Percentiles rank a stretch among this genome's conserved stretches.
These are phyloP conservation scores for Phlebiopsis gigantea DNA, from an alignment of 768 basidiomycete genomes.

Conservation along the genomic window DNA sequence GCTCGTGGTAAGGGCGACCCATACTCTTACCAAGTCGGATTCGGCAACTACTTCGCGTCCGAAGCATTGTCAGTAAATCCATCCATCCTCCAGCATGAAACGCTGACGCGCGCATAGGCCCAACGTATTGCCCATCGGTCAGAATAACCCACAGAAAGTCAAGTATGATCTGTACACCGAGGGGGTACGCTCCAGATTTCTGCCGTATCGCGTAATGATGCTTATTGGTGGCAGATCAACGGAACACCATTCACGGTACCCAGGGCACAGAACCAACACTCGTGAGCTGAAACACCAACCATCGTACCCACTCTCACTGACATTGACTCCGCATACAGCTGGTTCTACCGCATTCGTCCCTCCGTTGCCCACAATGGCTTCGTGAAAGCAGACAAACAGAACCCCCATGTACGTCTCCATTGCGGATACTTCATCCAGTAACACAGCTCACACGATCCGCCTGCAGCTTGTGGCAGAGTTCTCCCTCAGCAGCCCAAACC, in stretches of 20 bases:
- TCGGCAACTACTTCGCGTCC: conserved; percentile 24
- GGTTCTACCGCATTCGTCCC: conserved; percentile 64
- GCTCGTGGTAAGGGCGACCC: conserved; percentile 15
- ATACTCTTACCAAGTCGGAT: conserved; percentile 26
- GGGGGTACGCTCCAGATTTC: too few species aligned
- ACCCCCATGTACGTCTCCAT: conserved; percentile 44
- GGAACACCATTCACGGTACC: conserved; percentile 58
- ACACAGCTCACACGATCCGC: background rate
- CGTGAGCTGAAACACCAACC: conserved; percentile 16
- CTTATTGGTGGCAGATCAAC: conserved; percentile 38
- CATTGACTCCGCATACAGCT: conserved; percentile 29
- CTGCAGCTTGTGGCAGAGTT: conserved; percentile 58
- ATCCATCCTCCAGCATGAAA: background rate
- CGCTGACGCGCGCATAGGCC: conserved; percentile 31
- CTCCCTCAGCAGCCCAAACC: conserved; percentile 52
- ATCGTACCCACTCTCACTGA: background rate
- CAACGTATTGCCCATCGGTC: conserved; percentile 48
- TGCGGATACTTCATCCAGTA: background rate
- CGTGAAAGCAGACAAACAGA: conserved; percentile 41
- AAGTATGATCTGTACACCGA: conserved; percentile 63
- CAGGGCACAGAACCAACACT: conserved; percentile 44
- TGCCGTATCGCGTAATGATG: conserved; percentile 15
- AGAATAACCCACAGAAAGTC: conserved; percentile 58
- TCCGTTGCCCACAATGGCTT: conserved; percentile 66
- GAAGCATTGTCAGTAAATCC: conserved; percentile 18